Evolutionary conservation across 768 basidiomycete genomes (phyloP), one percentile per base, ranked within the genome.

Genomic region (Mycena polygramma): DNA sequence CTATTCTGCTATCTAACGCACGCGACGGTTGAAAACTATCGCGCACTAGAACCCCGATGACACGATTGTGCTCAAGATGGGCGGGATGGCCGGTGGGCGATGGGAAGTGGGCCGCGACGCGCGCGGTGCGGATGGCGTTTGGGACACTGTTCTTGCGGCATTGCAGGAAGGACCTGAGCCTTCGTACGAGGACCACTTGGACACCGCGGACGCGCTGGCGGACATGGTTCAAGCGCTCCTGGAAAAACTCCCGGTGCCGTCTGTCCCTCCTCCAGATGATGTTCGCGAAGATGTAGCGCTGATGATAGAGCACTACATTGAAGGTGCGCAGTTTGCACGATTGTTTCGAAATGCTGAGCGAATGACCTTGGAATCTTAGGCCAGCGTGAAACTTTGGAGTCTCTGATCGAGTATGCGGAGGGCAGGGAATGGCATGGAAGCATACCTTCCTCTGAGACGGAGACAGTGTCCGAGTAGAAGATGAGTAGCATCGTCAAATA

Each of bases 31-130:
- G 10, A 2, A 37, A 48, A 19, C 35, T 45, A 35, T 24, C 19
- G 39, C 53, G 45, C 45, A 19, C 30, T 37, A 73, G 36, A 98
- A 98, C 72, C 92, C 92, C 0, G 94, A 96, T 75, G 97, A 98
- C 76, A 94, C 92, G 0, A 92, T 97, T 74, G 84, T 93, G 1
- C 87, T 98, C 41, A 91, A 91, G 70, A 81, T 97, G 48, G 92
- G 92, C 17, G 90, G 92, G 1, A 76, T 78, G 1, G 72, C 81
- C 26, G 81, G 84, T 1, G 79, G 80, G 63, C 86, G 81, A 74
- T 93, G 92, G 88, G 88, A 91, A 65, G 82, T 92, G 14, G 90
- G 91, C 17, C 86, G 93, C 14, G 73, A 82, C 35, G 89, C 88
- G 2, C 75, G 70, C 20, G 89, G 90, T 4, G 85, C 83, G 3